These are phyloP conservation scores for Stenogyne calaminthoides DNA, from an alignment of 305 asterid species.

Conservation along the genomic window DNA sequence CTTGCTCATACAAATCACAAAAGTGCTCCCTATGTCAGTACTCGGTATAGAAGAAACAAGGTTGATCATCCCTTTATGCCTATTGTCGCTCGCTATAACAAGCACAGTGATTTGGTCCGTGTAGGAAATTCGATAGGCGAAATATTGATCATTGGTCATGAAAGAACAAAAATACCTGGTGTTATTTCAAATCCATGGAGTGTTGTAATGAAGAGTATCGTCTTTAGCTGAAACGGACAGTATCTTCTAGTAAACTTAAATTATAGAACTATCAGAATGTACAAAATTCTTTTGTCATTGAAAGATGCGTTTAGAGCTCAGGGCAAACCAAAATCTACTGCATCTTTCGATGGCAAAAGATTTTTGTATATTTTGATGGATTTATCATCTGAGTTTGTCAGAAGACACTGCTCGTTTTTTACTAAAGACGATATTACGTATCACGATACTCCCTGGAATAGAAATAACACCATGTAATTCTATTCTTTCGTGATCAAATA, in stretches of 20 bases:
- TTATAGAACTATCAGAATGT: slow-evolving; percentile 71
- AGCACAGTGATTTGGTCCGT: slow-evolving; percentile 79
- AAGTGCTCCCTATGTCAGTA: slow-evolving; percentile 55
- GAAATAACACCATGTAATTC: slow-evolving; percentile 54
- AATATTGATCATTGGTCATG: slow-evolving; percentile 67
- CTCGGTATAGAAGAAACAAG: slow-evolving; percentile 32
- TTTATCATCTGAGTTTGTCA: slow-evolving; percentile 75
- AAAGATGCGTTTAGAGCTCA: slow-evolving; percentile 53
- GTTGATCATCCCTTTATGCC: slow-evolving; percentile 61
- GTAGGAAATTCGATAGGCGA: slow-evolving; percentile 86
- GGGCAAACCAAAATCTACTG: slow-evolving; percentile 30
- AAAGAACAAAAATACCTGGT: slow-evolving; percentile 49
- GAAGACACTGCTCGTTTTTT: slow-evolving; percentile 69
- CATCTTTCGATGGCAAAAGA: slow-evolving; percentile 69
- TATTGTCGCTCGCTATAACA: too few relatives aligned
- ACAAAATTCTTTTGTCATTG: slow-evolving; percentile 72
- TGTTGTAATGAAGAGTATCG: slow-evolving; percentile 71
- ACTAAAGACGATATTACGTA: slow-evolving; percentile 77
- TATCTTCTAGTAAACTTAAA: slow-evolving; percentile 81
- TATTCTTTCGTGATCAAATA: slow-evolving; percentile 51
- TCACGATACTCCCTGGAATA: slow-evolving; percentile 61
- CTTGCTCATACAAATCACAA: slow-evolving; percentile 46
- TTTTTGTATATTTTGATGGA: slow-evolving; percentile 69
- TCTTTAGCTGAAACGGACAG: slow-evolving; percentile 69
- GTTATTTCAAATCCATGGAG: slow-evolving; percentile 60